Percentiles rank a stretch among this genome's conserved stretches.
Evolutionary conservation across 768 basidiomycete species (phyloP).

Genomic region (Mycena alexandri): DNA sequence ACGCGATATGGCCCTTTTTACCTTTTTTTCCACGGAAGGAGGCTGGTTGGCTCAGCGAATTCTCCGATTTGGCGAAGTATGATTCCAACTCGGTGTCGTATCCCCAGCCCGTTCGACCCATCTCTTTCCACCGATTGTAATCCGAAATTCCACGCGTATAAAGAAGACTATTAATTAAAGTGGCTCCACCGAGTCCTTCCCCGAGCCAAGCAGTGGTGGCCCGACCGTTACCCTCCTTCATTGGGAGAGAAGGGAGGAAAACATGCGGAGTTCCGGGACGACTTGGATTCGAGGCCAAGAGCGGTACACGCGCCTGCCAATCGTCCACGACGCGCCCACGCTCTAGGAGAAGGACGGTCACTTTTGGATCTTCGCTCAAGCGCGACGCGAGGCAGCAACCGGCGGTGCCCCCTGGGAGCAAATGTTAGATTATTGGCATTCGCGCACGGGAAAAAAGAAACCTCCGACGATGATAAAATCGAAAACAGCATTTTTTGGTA

Average conservation of each 20-base stretch:
- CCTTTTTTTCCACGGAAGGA: no score
- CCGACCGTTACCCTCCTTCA: conserved; percentile 21
- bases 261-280: conserved; percentile 36
- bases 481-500: no score
- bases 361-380: conserved; percentile 48
- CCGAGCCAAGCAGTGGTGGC: background rate
- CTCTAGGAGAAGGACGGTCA: conserved; percentile 52
- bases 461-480: no score
- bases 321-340: conserved; percentile 46
- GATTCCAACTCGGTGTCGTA: no score
- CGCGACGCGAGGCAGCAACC: conserved; percentile 55
- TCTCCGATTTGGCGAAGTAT: no score
- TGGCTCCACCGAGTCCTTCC: conserved; percentile 47
- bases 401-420: conserved; percentile 50
- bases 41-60: no score
- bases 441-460: no score
- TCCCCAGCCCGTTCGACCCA: no score
- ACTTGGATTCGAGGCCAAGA: conserved; percentile 46
- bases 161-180: conserved; percentile 46
- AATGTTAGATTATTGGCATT: no score
- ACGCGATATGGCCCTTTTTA: no score
- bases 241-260: conserved; percentile 28
- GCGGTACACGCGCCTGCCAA: conserved; percentile 49
- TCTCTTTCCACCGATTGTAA: no score
- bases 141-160: conserved; percentile 39